Evolutionary conservation across 2,329 filamentous ascomycete genomes (phyloP).

Genomic region (Dactylonectria macrodidyma): DNA sequence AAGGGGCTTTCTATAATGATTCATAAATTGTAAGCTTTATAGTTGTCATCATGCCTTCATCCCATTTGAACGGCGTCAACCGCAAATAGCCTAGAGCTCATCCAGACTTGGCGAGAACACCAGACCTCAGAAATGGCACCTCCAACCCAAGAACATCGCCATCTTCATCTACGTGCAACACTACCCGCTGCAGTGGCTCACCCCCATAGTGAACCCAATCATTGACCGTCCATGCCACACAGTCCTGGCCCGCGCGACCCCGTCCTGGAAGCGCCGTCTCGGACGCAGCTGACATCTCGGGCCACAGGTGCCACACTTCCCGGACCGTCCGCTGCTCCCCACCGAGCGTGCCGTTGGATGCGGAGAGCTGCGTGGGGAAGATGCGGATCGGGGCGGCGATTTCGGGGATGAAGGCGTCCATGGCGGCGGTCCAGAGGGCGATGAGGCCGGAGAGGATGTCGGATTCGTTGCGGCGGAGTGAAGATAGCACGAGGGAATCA

Average conservation of each 20-base stretch:
- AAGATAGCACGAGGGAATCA: constrained; percentile 44
- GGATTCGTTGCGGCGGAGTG: constrained; percentile 40
- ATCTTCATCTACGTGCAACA: constrained; percentile 48
- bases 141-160: constrained; percentile 50
- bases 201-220: constrained; percentile 56
- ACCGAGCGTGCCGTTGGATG: constrained; percentile 21
- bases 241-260: constrained; percentile 42
- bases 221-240: constrained; percentile 50
- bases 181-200: constrained; percentile 51
- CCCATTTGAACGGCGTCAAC: too few species aligned
- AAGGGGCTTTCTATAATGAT: too few species aligned
- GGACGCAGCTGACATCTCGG: constrained; percentile 29
- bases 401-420: constrained; percentile 43
- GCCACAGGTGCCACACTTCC: constrained; percentile 51
- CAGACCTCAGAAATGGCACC: constrained; percentile 52
- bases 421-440: constrained; percentile 41
- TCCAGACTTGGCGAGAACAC: constrained; percentile 34
- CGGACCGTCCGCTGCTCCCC: constrained; percentile 24
- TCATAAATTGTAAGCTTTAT: too few species aligned
- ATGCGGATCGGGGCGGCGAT: constrained; percentile 40
- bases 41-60: not conserved
- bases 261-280: constrained; percentile 49
- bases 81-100: not conserved
- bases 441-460: constrained; percentile 40
- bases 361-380: constrained; percentile 44